Conservation (phyloP, 2,329 filamentous ascomycete genomes). For the Neonectria faginata region DNA sequence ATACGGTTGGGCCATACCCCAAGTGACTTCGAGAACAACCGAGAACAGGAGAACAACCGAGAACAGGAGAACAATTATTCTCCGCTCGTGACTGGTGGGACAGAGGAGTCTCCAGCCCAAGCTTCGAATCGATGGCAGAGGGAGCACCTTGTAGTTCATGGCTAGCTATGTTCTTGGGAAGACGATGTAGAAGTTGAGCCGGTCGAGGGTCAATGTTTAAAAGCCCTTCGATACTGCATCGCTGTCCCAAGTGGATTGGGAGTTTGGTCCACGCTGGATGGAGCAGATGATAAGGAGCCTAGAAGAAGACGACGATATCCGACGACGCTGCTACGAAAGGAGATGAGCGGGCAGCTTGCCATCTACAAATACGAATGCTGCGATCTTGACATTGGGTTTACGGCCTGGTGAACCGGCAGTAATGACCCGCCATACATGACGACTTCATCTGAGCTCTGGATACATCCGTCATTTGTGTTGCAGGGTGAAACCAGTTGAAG, state of each 20-base stretch:
- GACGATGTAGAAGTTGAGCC: not conserved
- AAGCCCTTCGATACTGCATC: not conserved
- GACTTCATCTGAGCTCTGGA: slow-evolving; percentile 3
- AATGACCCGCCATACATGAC: not conserved
- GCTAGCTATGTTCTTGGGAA: not conserved
- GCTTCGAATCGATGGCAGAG: not conserved
- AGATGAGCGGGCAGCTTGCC: not conserved
- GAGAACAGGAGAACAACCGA: not conserved
- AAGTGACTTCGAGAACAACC: not conserved
- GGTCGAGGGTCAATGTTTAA: no score
- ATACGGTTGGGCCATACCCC: no score
- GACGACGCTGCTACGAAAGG: not conserved
- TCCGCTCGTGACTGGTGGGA: not conserved
- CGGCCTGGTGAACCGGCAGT: not conserved
- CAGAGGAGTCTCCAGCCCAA: no score
- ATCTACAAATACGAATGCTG: not conserved
- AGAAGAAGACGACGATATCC: not conserved
- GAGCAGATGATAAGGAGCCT: not conserved
- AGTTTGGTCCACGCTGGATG: not conserved
- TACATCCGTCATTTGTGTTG: not conserved
- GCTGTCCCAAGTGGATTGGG: not conserved
- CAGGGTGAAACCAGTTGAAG: not conserved
- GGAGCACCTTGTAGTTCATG: not conserved
- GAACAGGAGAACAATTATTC: not conserved
- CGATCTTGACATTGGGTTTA: not conserved